A percentile compares a stretch with the other conserved stretches of the same genome.
These are phyloP conservation scores for Endocladia muricata DNA, from an alignment of 31 red algal genomes.

Conservation along the genomic window DNA sequence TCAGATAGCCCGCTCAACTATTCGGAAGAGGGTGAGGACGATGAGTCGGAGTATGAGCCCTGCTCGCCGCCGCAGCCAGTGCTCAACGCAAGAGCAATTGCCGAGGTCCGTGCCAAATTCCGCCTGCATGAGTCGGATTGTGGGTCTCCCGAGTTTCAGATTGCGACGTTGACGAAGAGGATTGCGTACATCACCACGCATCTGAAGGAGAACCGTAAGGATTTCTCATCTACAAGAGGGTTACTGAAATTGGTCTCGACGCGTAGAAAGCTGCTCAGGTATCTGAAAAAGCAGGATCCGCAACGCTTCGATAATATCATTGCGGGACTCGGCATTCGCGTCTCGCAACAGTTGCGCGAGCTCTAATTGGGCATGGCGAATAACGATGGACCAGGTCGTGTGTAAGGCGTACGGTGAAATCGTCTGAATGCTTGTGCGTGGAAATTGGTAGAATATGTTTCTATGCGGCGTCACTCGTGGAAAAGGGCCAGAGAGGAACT, in stretches of 20 bases:
- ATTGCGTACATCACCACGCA: slow-evolving; percentile 87
- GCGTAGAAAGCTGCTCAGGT: slow-evolving; percentile 75
- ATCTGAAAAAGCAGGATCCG: slow-evolving; percentile 53
- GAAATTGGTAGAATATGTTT: no score
- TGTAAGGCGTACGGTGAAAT: no score
- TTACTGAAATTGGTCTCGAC: slow-evolving; percentile 81
- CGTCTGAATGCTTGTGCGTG: no score
- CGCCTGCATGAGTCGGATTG: slow-evolving; percentile 83
- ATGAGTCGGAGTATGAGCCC: slow-evolving; percentile 16
- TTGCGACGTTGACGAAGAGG: slow-evolving; percentile 81
- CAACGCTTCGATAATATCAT: slow-evolving; percentile 67
- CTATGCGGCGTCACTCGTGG: no score
- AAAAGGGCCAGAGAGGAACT: no score
- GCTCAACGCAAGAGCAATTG: slow-evolving; percentile 35
- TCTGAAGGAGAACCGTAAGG: slow-evolving; percentile 87
- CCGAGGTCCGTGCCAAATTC: slow-evolving; percentile 44
- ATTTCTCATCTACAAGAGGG: slow-evolving; percentile 83
- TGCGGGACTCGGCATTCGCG: slow-evolving; percentile 62
- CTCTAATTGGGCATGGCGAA: no score
- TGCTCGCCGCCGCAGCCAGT: slow-evolving; percentile 19
- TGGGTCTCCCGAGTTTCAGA: slow-evolving; percentile 97
- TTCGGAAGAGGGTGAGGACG: slow-evolving; percentile 31
- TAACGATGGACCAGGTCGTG: no score
- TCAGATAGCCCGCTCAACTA: neutral
- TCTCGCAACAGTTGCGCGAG: slow-evolving; percentile 70